A percentile compares a stretch with the other conserved stretches of the same genome.
Conservation (phyloP, 2,329 filamentous ascomycete genomes). For the Leptographium galeiforme region DNA sequence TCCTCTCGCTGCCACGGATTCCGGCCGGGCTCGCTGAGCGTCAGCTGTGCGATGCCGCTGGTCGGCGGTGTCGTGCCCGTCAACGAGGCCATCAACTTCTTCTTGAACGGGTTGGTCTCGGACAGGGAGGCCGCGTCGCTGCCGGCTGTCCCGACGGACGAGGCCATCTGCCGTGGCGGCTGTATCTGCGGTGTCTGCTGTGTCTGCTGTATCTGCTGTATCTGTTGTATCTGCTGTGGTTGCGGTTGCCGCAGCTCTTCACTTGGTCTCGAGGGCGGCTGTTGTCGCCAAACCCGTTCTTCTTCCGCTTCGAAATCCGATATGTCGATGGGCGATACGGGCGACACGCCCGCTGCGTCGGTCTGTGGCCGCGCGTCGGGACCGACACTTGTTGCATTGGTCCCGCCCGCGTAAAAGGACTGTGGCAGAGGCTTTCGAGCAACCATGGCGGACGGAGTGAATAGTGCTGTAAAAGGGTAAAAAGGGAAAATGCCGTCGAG, state of each 20-base stretch:
- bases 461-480: no score
- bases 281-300: conserved; percentile 21
- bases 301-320: conserved; percentile 18
- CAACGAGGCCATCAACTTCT: conserved; percentile 22
- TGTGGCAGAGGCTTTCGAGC: conserved; percentile 24
- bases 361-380: no score
- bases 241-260: neutral
- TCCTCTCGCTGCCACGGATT: conserved; percentile 31
- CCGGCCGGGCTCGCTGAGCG: conserved; percentile 25
- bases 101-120: conserved; percentile 42
- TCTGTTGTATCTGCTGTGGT: conserved; percentile 6
- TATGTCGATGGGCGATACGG: conserved; percentile 7
- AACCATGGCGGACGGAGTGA: conserved; percentile 22
- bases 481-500: no score
- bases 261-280: neutral
- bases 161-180: conserved; percentile 15
- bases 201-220: neutral
- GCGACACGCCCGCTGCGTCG: neutral
- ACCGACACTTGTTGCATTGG: no score
- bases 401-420: neutral
- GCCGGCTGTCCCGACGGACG: neutral
- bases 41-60: conserved; percentile 26
- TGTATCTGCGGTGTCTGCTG: neutral
- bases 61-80: conserved; percentile 6
- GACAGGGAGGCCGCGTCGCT: conserved; percentile 8